Percentiles rank a stretch among this genome's conserved stretches.
Conservation (phyloP, 805 yeast genomes). For the Candida golubevii region DNA sequence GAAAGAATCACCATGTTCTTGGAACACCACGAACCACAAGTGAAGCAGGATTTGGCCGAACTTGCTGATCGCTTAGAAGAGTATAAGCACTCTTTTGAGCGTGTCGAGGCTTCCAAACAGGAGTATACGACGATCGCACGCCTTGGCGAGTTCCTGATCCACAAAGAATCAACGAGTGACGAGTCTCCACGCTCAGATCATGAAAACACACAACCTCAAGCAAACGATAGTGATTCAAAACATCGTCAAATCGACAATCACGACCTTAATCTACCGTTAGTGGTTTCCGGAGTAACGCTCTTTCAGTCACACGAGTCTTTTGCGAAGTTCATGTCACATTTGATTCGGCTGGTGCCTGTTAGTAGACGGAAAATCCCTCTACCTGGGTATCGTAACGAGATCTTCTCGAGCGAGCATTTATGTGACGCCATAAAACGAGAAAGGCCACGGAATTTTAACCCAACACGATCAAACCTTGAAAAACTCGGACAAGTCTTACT, state of each 20-base stretch:
- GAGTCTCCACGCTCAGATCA: neutral
- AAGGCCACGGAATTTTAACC: constrained; percentile 31
- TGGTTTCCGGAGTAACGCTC: constrained; percentile 23
- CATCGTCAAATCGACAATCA: neutral
- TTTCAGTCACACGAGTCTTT: constrained; percentile 20
- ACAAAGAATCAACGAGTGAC: neutral
- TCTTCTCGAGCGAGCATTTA: constrained; percentile 37
- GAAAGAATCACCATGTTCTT: constrained; percentile 32
- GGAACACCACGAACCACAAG: constrained; percentile 34
- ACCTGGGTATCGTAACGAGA: constrained; percentile 38
- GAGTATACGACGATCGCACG: constrained; percentile 29
- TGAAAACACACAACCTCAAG: neutral
- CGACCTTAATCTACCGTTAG: constrained; percentile 29
- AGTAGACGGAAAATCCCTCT: constrained; percentile 32
- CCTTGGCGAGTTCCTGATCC: constrained; percentile 27
- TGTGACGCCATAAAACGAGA: constrained; percentile 24
- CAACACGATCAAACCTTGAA: constrained; percentile 35
- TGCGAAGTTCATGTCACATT: constrained; percentile 18
- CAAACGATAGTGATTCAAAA: neutral
- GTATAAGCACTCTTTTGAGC: constrained; percentile 22
- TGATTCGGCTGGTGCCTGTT: constrained; percentile 23
- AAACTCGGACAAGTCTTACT: constrained; percentile 38
- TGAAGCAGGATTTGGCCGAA: constrained; percentile 20
- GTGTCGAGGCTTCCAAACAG: constrained; percentile 26
- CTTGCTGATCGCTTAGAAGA: constrained; percentile 22